Evolutionary conservation across 257 asterid species (phyloP).

Genomic region (Jasminum sambac): DNA sequence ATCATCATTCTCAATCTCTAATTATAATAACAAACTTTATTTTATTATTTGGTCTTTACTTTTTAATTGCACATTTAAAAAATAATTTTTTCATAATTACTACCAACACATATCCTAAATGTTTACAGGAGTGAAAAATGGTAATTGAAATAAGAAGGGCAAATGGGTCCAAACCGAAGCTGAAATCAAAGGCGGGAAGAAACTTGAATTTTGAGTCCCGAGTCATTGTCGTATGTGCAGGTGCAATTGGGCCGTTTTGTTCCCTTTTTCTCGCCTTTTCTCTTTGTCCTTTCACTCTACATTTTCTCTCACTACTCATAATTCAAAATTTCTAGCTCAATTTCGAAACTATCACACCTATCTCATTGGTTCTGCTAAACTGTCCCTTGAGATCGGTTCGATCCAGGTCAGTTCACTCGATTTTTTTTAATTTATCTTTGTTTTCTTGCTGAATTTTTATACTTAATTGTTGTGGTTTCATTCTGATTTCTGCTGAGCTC

Average conservation of each 20-base stretch:
- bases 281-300: conserved; percentile 26
- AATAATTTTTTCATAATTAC: too few relatives aligned
- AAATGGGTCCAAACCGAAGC: conserved; percentile 17
- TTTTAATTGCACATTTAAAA: too few relatives aligned
- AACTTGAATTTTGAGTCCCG: conserved; percentile 19
- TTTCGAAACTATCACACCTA: background rate
- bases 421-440: background rate
- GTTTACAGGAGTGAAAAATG: too few relatives aligned
- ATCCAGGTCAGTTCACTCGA: conserved; percentile 24
- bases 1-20: too few relatives aligned
- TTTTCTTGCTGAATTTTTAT: background rate
- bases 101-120: too few relatives aligned
- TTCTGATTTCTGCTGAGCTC: background rate
- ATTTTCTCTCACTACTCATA: conserved; percentile 1
- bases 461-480: background rate
- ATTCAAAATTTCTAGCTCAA: conserved; percentile 5
- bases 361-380: background rate
- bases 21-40: too few relatives aligned
- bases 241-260: conserved; percentile 25
- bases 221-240: conserved; percentile 33
- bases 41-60: too few relatives aligned
- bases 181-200: conserved; percentile 47
- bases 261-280: conserved; percentile 33
- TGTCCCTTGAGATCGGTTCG: background rate
- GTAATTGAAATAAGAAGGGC: background rate